phyloP scores from a whole-genome alignment of 2,329 filamentous ascomycete species.

The Cladosporium phlei region DNA sequence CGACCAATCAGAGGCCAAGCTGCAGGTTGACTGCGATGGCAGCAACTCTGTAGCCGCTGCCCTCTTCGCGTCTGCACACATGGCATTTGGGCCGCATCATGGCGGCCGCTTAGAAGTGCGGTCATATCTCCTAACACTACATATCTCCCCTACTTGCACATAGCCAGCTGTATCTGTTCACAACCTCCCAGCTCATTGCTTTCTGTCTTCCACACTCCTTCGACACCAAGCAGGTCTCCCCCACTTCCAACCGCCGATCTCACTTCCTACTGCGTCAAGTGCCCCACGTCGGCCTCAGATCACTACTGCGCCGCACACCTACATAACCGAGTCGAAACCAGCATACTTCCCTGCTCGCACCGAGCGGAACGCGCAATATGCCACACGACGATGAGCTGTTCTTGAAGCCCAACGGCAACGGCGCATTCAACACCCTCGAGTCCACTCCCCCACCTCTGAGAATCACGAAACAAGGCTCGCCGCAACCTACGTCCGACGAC shows the following conservation, averaged over 20 bases:
- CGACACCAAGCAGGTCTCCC: too few relatives aligned
- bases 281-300: too few relatives aligned
- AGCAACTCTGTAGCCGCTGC: slow-evolving; percentile 3
- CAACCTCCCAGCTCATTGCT: background rate
- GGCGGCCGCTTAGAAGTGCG: background rate
- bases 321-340: background rate
- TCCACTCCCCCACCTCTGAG: slow-evolving; percentile 28
- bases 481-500: slow-evolving; percentile 18
- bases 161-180: background rate
- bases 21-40: background rate
- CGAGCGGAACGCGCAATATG: background rate
- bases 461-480: slow-evolving; percentile 25
- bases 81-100: slow-evolving; percentile 6
- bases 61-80: too few relatives aligned
- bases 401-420: slow-evolving; percentile 15
- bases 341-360: background rate
- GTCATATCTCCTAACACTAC: background rate
- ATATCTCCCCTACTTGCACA: background rate
- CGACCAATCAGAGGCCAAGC: background rate
- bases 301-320: slow-evolving; percentile 7
- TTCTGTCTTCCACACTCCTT: too few relatives aligned
- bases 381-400: slow-evolving; percentile 19
- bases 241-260: background rate
- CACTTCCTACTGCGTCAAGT: slow-evolving; percentile 2
- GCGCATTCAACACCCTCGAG: slow-evolving; percentile 7